phyloP scores from a whole-genome alignment of 2,329 filamentous ascomycete species.

The Neurospora crassa region DNA sequence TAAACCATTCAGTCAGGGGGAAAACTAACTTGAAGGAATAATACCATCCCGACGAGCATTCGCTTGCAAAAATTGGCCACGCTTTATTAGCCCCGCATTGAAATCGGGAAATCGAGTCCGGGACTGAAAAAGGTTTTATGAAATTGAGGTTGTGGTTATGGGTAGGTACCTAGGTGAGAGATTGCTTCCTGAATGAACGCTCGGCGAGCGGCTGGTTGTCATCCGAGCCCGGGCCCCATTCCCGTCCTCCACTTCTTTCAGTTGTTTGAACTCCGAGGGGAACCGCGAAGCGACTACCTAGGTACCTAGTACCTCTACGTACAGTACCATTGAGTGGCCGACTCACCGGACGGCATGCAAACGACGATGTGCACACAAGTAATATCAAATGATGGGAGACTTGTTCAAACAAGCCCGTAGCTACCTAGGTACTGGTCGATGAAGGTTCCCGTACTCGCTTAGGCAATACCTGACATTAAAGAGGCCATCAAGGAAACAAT shows the following conservation, averaged over 20 bases:
- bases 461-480: neutral
- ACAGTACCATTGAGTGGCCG: neutral
- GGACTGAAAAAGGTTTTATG: neutral
- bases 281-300: neutral
- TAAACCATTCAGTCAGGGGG: no score
- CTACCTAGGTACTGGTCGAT: no score
- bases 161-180: no score
- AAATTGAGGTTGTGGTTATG: neutral
- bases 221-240: neutral
- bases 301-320: neutral
- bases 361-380: neutral
- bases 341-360: neutral
- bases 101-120: neutral
- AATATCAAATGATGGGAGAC: neutral
- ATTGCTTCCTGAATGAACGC: neutral
- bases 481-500: rapidly evolving
- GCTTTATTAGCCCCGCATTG: neutral
- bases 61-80: neutral
- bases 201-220: neutral
- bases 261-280: neutral
- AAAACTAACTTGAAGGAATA: no score
- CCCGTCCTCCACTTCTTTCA: neutral
- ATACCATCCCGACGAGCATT: neutral
- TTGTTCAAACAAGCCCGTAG: neutral
- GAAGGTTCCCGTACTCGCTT: neutral